phyloP scores from a whole-genome alignment of 352 stramenopile genomes.

The Phytophthora meadii region DNA sequence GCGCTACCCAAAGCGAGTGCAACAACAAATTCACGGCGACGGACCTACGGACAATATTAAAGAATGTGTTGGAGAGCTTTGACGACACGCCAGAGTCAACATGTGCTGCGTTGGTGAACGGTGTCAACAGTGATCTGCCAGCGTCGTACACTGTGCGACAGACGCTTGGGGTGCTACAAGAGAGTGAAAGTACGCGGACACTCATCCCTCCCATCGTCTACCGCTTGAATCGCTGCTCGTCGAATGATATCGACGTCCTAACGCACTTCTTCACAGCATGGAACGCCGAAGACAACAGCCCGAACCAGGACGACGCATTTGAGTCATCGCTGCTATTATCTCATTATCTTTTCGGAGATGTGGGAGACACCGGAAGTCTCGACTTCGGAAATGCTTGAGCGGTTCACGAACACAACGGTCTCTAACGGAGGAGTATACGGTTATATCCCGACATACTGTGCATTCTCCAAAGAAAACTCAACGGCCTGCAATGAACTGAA shows the following conservation, averaged over 20 bases:
- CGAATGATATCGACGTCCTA: background rate
- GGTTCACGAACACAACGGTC: conserved; percentile 22
- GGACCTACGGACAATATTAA: background rate
- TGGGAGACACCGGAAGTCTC: conserved; percentile 37
- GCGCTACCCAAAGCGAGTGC: background rate
- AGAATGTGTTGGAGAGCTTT: background rate
- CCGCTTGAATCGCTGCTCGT: background rate
- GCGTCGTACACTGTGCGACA: background rate
- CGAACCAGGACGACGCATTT: conserved; percentile 7
- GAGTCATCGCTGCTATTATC: conserved; percentile 32
- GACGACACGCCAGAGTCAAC: background rate
- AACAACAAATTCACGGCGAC: background rate
- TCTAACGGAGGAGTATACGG: conserved; percentile 10
- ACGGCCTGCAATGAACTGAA: background rate
- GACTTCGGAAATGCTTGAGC: background rate
- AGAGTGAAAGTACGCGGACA: background rate
- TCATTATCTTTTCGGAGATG: conserved; percentile 52
- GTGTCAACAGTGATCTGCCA: background rate
- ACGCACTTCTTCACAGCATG: background rate
- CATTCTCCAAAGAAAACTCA: background rate
- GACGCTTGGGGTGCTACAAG: background rate
- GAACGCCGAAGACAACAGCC: background rate
- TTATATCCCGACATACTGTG: conserved; percentile 40
- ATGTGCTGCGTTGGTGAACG: background rate
- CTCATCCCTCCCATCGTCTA: conserved; percentile 2